phyloP scores from a whole-genome alignment of 345 rosid species.

The Salix brachista region DNA sequence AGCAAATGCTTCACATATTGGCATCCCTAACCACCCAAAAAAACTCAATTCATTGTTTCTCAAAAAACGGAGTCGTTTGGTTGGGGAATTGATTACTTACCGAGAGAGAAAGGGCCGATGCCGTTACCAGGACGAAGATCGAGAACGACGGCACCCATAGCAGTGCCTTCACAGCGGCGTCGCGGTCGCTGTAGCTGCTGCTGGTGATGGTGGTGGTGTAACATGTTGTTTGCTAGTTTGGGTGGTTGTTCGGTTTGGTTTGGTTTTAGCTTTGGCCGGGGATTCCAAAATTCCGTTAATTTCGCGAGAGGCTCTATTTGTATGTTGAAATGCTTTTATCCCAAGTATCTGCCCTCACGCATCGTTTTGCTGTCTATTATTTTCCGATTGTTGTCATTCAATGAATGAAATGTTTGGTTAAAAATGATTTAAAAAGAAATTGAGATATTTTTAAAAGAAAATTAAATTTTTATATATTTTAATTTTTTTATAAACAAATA shows the following conservation, averaged over 20 bases:
- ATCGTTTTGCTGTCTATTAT: background rate
- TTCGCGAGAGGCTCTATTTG: background rate
- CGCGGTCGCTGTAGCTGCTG: slow-evolving; percentile 48
- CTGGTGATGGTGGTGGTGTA: slow-evolving; percentile 12
- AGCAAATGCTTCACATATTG: slow-evolving; percentile 86
- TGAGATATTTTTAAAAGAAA: no score
- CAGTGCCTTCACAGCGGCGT: slow-evolving; percentile 92
- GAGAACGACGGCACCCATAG: slow-evolving; percentile 91
- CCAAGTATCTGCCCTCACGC: background rate
- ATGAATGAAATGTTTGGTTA: no score
- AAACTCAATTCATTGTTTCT: background rate
- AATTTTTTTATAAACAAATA: no score
- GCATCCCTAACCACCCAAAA: slow-evolving; percentile 62
- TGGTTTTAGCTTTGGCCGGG: background rate
- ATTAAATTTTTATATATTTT: no score
- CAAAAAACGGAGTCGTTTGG: background rate
- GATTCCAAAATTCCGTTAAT: background rate
- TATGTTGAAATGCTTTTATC: background rate
- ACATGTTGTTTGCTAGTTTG: background rate
- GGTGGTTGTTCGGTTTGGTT: no score
- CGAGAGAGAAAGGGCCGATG: slow-evolving; percentile 84
- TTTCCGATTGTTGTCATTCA: no score
- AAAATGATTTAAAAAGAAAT: no score
- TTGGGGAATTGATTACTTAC: slow-evolving; percentile 27
- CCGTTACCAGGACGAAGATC: slow-evolving; percentile 94